Evolutionary conservation across 2,329 filamentous ascomycete genomes (phyloP).

Genomic region (Sclerotinia nivalis): DNA sequence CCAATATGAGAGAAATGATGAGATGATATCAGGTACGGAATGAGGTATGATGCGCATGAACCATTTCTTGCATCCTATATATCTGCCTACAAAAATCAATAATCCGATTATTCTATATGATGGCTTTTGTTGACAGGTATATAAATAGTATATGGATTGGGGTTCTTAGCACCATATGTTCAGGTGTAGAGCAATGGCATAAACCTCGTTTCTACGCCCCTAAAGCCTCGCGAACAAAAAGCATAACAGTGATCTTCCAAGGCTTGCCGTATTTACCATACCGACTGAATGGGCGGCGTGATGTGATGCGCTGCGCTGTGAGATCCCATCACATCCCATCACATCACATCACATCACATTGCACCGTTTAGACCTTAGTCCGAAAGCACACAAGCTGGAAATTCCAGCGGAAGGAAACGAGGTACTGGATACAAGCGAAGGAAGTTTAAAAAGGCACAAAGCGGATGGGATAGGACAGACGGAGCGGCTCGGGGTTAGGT

Average conservation of each 20-base stretch:
- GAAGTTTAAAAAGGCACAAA: slow-evolving; percentile 12
- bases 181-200: background rate
- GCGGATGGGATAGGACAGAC: slow-evolving; percentile 10
- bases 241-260: slow-evolving; percentile 10
- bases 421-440: slow-evolving; percentile 7
- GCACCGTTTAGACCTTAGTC: slow-evolving; percentile 22
- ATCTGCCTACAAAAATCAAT: slow-evolving; percentile 12
- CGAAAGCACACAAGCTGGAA: slow-evolving; percentile 16
- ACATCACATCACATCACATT: slow-evolving; percentile 12
- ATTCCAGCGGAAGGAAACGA: slow-evolving; percentile 11
- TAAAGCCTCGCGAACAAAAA: slow-evolving; percentile 11
- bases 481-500: slow-evolving; percentile 11
- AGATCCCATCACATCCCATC: slow-evolving; percentile 5
- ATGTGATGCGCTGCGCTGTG: slow-evolving; percentile 6
- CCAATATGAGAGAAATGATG: background rate
- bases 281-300: slow-evolving; percentile 23
- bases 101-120: background rate
- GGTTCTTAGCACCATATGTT: background rate
- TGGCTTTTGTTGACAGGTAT: slow-evolving; percentile 6
- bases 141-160: slow-evolving; percentile 10
- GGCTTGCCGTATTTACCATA: slow-evolving; percentile 16
- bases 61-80: background rate
- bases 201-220: background rate
- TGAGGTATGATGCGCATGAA: background rate
- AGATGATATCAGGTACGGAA: background rate